These are phyloP conservation scores for Talaromyces stipitatus DNA, from an alignment of 495 filamentous ascomycete genomes.

Conservation along the genomic window DNA sequence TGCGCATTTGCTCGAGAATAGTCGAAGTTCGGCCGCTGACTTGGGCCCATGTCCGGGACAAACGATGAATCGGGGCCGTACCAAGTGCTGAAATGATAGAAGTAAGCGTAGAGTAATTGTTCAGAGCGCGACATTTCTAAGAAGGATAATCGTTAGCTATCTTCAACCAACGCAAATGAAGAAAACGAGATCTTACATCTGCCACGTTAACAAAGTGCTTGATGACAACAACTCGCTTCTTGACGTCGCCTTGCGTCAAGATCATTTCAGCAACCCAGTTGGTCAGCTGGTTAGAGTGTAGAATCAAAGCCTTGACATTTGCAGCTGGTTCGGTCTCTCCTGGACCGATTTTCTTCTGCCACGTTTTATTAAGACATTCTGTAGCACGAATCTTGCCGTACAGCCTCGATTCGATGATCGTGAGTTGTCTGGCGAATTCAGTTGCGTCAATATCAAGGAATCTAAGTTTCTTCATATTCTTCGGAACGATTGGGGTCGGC, in stretches of 20 bases:
- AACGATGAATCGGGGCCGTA: conserved; percentile 87
- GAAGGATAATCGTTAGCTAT: conserved; percentile 13
- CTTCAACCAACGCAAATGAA: background rate
- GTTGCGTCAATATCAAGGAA: conserved; percentile 95
- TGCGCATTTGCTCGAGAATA: conserved; percentile 82
- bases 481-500: conserved; percentile 85
- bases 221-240: conserved; percentile 93
- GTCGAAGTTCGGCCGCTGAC: conserved; percentile 75
- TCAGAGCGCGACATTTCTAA: conserved; percentile 86
- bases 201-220: conserved; percentile 97
- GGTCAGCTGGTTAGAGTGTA: conserved; percentile 96
- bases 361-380: conserved; percentile 96
- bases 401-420: conserved; percentile 89
- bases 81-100: conserved; percentile 95
- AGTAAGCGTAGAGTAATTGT: conserved; percentile 97
- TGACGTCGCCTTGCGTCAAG: conserved; percentile 82
- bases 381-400: conserved; percentile 94
- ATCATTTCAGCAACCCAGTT: conserved; percentile 99
- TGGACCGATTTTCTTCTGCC: conserved; percentile 85
- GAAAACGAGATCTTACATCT: conserved; percentile 55
- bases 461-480: conserved; percentile 99
- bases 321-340: conserved; percentile 82
- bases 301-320: conserved; percentile 91
- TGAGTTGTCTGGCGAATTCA: conserved; percentile 93
- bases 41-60: conserved; percentile 90